Conservation (phyloP, 768 basidiomycete genomes). For the Tulasnella sp. region DNA sequence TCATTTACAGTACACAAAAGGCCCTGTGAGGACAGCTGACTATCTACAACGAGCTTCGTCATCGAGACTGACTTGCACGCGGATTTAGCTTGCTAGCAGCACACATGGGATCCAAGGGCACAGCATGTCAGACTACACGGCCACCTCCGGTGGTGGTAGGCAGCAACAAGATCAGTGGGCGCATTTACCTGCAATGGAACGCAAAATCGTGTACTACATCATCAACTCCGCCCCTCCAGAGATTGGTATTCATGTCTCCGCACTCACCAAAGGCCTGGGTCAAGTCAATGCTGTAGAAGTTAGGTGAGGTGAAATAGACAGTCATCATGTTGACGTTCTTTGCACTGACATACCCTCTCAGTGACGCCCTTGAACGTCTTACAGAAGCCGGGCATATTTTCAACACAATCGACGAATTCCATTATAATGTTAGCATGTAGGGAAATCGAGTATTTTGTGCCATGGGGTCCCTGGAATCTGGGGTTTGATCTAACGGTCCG, state of each 20-base stretch:
- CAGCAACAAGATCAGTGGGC: conserved; percentile 16
- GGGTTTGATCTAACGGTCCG: not conserved
- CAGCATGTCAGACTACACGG: not conserved
- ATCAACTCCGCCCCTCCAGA: conserved; percentile 23
- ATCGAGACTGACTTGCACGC: not conserved
- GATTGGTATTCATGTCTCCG: conserved; percentile 28
- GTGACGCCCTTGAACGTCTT: conserved; percentile 28
- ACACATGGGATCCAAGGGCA: not conserved
- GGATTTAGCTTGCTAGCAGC: conserved; percentile 5
- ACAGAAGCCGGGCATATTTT: conserved; percentile 31
- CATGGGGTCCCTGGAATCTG: too few species aligned
- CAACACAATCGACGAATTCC: conserved; percentile 29
- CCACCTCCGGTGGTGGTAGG: not conserved
- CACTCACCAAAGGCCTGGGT: conserved; percentile 24
- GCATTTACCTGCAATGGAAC: conserved; percentile 23
- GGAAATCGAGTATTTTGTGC: not conserved
- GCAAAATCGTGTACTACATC: conserved; percentile 28
- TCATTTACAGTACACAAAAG: conserved; percentile 52
- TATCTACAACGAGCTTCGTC: not conserved
- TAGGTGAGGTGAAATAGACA: conserved; percentile 20
- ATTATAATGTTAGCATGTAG: conserved; percentile 14
- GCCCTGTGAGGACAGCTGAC: conserved; percentile 24
- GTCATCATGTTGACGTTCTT: conserved; percentile 18
- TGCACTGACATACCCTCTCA: conserved; percentile 11
- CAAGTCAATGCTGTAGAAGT: conserved; percentile 15